Evolutionary conservation across 202 grass and related monocot species (phyloP).

Genomic region (Panicum virgatum): DNA sequence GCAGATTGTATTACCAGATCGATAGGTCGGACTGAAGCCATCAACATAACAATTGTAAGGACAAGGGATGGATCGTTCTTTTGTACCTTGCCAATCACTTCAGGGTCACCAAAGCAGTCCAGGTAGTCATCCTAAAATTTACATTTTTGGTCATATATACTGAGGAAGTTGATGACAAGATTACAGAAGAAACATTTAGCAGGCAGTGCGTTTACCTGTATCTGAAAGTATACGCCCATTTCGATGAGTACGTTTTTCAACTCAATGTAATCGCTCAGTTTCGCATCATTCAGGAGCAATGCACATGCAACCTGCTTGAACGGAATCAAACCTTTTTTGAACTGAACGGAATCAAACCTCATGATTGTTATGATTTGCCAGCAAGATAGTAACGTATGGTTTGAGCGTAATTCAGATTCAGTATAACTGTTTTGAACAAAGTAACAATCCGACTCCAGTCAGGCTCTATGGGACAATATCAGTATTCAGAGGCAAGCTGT

Average conservation of each 20-base stretch:
- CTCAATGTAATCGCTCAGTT: slow-evolving; percentile 53
- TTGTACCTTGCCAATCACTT: slow-evolving; percentile 77
- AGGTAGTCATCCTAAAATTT: slow-evolving; percentile 69
- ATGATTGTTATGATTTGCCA: not conserved
- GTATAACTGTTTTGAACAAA: not conserved
- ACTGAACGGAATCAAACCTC: not conserved
- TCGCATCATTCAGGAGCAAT: slow-evolving; percentile 56
- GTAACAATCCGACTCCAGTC: not conserved
- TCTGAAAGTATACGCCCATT: slow-evolving; percentile 79
- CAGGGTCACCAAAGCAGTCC: slow-evolving; percentile 78
- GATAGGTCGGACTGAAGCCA: not conserved
- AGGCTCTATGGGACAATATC: not conserved
- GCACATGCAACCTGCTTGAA: slow-evolving; percentile 64
- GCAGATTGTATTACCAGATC: not conserved
- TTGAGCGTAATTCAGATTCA: not conserved
- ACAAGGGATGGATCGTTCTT: not conserved
- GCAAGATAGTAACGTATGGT: not conserved
- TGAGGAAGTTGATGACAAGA: not conserved
- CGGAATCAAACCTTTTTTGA: not conserved
- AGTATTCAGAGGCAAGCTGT: not conserved
- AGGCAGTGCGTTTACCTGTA: slow-evolving; percentile 42
- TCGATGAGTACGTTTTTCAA: slow-evolving; percentile 64
- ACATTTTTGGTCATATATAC: not conserved
- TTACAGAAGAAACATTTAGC: not conserved
- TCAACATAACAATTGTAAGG: not conserved